Percentiles rank a stretch among this genome's conserved stretches.
Evolutionary conservation across 306 rosid species (phyloP).

Genomic region (Begonia fuchsioides): DNA sequence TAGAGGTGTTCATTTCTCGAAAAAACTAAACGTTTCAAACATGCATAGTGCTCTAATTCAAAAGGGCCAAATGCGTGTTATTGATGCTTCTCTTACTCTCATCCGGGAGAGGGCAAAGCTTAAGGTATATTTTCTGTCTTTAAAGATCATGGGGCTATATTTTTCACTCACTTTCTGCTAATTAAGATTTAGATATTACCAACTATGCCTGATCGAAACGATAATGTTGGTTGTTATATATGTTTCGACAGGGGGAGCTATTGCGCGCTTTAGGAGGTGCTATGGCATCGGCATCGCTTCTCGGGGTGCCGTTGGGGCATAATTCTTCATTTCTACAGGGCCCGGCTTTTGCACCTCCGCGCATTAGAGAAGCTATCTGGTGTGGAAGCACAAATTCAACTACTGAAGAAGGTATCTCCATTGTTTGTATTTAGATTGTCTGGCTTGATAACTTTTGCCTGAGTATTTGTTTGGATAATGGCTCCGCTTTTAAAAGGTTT

Average conservation of each 20-base stretch:
- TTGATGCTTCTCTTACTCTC: slow-evolving; percentile 91
- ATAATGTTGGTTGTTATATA: not conserved
- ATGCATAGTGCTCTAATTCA: slow-evolving; percentile 44
- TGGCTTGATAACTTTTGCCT: too few relatives aligned
- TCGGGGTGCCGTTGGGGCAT: slow-evolving; percentile 93
- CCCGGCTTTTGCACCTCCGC: slow-evolving; percentile 96
- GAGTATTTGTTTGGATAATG: too few relatives aligned
- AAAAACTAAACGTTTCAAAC: slow-evolving; percentile 36
- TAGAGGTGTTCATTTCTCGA: slow-evolving; percentile 49
- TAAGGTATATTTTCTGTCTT: slow-evolving; percentile 31
- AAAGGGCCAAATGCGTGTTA: slow-evolving; percentile 70
- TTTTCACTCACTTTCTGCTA: too few relatives aligned
- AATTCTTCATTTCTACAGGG: slow-evolving; percentile 97
- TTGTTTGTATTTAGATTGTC: too few relatives aligned
- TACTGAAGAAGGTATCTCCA: slow-evolving; percentile 68
- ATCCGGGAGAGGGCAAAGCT: slow-evolving; percentile 93
- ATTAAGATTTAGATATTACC: too few relatives aligned
- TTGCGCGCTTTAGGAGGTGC: slow-evolving; percentile 91
- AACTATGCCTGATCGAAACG: not conserved
- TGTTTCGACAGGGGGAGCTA: slow-evolving; percentile 54
- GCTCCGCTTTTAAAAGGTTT: too few relatives aligned
- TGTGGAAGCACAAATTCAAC: slow-evolving; percentile 90
- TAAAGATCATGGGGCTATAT: not conserved
- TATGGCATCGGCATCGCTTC: slow-evolving; percentile 62
- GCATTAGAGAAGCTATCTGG: slow-evolving; percentile 95